A percentile compares a stretch with the other conserved stretches of the same genome.
phyloP scores from a whole-genome alignment of 2,329 filamentous ascomycete genomes.

The Chaetomium sp. region DNA sequence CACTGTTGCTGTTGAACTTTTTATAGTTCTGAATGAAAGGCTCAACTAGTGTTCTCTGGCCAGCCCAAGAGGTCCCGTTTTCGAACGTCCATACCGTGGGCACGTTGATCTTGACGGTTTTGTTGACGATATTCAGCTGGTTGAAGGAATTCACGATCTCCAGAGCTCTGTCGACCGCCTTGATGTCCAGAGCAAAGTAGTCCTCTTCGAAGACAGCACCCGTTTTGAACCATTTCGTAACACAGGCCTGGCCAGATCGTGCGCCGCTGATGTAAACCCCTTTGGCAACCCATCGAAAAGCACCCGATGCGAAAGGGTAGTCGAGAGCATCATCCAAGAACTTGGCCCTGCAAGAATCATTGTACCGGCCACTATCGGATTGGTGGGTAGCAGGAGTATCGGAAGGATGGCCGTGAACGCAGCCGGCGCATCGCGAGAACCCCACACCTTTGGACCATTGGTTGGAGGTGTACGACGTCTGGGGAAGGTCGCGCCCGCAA shows the following conservation, averaged over 20 bases:
- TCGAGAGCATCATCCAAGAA: slow-evolving; percentile 18
- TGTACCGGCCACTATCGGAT: slow-evolving; percentile 37
- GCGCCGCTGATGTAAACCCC: slow-evolving; percentile 39
- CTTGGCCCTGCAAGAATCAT: slow-evolving; percentile 10
- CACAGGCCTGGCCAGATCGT: slow-evolving; percentile 41
- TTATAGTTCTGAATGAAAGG: slow-evolving; percentile 47
- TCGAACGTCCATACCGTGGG: slow-evolving; percentile 41
- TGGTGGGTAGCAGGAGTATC: slow-evolving; percentile 21
- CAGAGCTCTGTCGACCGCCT: slow-evolving; percentile 41
- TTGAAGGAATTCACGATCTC: slow-evolving; percentile 45
- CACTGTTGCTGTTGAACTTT: slow-evolving; percentile 50
- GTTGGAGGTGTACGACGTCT: slow-evolving; percentile 36
- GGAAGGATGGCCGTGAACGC: slow-evolving; percentile 27
- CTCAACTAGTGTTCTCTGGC: slow-evolving; percentile 39
- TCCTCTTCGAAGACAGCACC: slow-evolving; percentile 40
- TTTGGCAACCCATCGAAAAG: slow-evolving; percentile 38
- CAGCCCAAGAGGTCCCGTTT: slow-evolving; percentile 23
- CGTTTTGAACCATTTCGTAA: slow-evolving; percentile 46
- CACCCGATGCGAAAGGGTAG: slow-evolving; percentile 34
- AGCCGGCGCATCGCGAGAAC: slow-evolving; percentile 35
- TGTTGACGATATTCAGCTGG: slow-evolving; percentile 37
- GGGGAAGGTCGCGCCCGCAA: slow-evolving; percentile 36
- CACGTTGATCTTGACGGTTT: slow-evolving; percentile 42
- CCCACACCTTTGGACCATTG: slow-evolving; percentile 34
- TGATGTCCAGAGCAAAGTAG: slow-evolving; percentile 45